Conservation (phyloP, 441 rosid species). For the Francoa sonchifolia region DNA sequence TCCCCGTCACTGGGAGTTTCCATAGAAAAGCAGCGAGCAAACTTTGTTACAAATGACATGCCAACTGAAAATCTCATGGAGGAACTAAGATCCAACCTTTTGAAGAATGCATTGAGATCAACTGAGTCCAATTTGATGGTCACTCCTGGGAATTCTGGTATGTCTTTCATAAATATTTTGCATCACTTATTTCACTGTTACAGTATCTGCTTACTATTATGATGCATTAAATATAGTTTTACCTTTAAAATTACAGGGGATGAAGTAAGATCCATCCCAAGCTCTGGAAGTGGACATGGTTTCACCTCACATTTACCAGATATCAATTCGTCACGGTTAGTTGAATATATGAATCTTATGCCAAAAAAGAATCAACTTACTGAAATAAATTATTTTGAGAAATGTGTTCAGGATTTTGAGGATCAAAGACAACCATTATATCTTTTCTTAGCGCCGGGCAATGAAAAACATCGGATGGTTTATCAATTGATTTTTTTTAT, state of each 20-base stretch:
- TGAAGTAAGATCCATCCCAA: slow-evolving; percentile 47
- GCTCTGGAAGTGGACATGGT: slow-evolving; percentile 54
- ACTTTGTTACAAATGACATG: slow-evolving; percentile 16
- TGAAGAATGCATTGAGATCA: slow-evolving; percentile 10
- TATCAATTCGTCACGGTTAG: slow-evolving; percentile 43
- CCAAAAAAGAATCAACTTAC: too few species aligned
- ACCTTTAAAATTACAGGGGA: slow-evolving; percentile 30
- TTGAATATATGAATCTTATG: too few species aligned
- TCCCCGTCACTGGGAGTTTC: slow-evolving; percentile 26
- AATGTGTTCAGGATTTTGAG: too few species aligned
- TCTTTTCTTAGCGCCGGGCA: too few species aligned
- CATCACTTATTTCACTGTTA: slow-evolving; percentile 2
- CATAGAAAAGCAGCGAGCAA: slow-evolving; percentile 34
- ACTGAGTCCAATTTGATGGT: slow-evolving; percentile 22
- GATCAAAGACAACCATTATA: neutral
- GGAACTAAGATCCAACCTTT: slow-evolving; percentile 27
- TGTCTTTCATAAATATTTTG: neutral
- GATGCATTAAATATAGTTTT: neutral
- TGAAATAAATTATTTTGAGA: too few species aligned
- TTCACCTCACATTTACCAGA: slow-evolving; percentile 23
- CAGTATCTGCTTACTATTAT: slow-evolving; percentile 7
- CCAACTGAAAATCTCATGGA: slow-evolving; percentile 25
- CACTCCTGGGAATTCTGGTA: slow-evolving; percentile 60
- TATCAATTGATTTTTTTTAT: too few species aligned
- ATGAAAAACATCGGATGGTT: too few species aligned